Percentiles rank a stretch among this genome's conserved stretches.
phyloP scores from a whole-genome alignment of 768 basidiomycete genomes.

The Leccinum sublutescens region DNA sequence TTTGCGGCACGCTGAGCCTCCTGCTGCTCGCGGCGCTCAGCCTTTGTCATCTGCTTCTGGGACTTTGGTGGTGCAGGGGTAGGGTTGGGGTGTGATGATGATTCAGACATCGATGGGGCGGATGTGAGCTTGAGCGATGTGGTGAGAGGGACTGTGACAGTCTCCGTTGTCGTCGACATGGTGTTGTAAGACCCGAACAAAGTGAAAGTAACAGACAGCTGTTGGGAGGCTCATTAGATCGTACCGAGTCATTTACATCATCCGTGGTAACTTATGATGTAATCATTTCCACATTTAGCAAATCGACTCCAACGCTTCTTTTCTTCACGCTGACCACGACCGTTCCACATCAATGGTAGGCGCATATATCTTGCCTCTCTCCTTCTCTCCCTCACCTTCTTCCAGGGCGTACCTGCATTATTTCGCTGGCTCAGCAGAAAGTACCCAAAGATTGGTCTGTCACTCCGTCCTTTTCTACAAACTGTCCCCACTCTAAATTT shows the following conservation, averaged over 20 bases:
- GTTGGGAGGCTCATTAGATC: neutral
- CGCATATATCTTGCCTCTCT: neutral
- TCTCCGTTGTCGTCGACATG: slow-evolving; percentile 29
- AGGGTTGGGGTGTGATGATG: slow-evolving; percentile 8
- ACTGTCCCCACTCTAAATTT: neutral
- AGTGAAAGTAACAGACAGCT: too few relatives aligned
- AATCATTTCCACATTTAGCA: slow-evolving; percentile 14
- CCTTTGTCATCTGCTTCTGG: slow-evolving; percentile 77
- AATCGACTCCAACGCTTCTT: neutral
- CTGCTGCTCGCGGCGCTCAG: slow-evolving; percentile 76
- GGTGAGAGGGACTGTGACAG: slow-evolving; percentile 5
- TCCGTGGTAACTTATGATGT: slow-evolving; percentile 22
- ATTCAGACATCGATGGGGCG: neutral
- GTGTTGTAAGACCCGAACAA: neutral
- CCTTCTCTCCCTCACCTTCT: slow-evolving; percentile 3
- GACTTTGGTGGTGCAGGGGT: slow-evolving; percentile 32
- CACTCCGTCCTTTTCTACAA: neutral
- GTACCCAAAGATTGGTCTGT: slow-evolving; percentile 93
- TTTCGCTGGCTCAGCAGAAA: slow-evolving; percentile 99
- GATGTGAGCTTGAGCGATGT: slow-evolving; percentile 22
- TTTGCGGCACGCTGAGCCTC: slow-evolving; percentile 83
- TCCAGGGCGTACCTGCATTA: slow-evolving; percentile 93
- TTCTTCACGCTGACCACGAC: neutral
- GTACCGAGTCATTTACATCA: neutral
- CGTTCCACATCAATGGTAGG: slow-evolving; percentile 21